A percentile compares a stretch with the other conserved stretches of the same genome.
phyloP scores from a whole-genome alignment of 1,139 yeast species.

The Saccharomyces hybrid region DNA sequence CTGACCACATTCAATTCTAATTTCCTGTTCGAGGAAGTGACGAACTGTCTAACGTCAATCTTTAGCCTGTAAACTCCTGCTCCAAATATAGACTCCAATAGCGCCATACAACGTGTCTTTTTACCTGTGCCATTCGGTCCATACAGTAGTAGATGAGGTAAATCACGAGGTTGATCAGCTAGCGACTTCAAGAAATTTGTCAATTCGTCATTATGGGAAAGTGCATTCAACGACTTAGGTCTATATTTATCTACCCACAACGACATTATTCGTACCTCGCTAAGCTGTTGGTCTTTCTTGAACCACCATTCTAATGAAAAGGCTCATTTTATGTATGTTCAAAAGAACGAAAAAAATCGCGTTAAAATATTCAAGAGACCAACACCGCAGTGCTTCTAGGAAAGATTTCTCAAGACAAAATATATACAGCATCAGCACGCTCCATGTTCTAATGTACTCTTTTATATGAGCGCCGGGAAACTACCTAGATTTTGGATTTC shows the following conservation, averaged over 20 bases:
- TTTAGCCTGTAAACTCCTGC: constrained; percentile 74
- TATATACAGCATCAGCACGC: background rate
- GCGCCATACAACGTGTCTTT: constrained; percentile 83
- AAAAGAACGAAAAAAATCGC: background rate
- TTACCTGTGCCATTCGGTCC: constrained; percentile 98
- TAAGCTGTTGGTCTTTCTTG: background rate
- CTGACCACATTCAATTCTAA: constrained; percentile 87
- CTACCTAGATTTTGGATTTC: no score
- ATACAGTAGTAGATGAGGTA: constrained; percentile 85
- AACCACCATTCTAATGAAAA: background rate
- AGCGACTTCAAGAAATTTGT: constrained; percentile 58
- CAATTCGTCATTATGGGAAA: constrained; percentile 61
- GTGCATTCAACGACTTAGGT: constrained; percentile 57
- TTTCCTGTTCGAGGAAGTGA: constrained; percentile 62
- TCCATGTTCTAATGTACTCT: background rate
- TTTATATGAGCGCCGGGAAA: background rate
- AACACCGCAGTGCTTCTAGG: background rate
- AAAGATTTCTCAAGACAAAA: background rate
- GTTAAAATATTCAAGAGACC: background rate
- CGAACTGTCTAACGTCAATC: constrained; percentile 81
- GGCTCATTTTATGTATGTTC: background rate
- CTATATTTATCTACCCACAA: constrained; percentile 95
- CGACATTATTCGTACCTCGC: constrained; percentile 47
- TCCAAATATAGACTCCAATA: constrained; percentile 76
- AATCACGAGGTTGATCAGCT: constrained; percentile 43